Percentiles rank a stretch among this genome's conserved stretches.
Evolutionary conservation across 1,284 basidiomycete species (phyloP).

Genomic region (Marasmius fiardii): DNA sequence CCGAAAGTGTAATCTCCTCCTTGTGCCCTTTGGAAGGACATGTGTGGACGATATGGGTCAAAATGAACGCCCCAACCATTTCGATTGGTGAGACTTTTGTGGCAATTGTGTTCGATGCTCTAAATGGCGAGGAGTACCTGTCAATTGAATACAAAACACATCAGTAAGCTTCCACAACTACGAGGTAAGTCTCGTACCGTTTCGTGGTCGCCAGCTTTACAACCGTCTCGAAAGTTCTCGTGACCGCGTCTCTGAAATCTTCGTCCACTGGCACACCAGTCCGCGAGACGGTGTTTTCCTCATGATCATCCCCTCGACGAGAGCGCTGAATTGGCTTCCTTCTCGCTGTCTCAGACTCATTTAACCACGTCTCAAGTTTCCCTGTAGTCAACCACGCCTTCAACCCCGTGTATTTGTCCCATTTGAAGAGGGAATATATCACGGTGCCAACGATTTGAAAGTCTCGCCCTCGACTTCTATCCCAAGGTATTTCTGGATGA

Average conservation of each 20-base stretch:
- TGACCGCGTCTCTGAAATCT: not conserved
- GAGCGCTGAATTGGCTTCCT: not conserved
- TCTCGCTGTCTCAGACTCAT: not conserved
- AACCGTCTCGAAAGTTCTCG: not conserved
- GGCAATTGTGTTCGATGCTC: not conserved
- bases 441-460: not conserved
- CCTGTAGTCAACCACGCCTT: not conserved
- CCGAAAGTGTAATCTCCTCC: not conserved
- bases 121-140: not conserved
- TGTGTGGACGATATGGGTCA: not conserved
- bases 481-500: not conserved
- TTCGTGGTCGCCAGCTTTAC: not conserved
- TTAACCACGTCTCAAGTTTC: not conserved
- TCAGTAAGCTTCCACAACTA: not conserved
- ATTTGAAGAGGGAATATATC: not conserved
- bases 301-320: not conserved
- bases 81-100: not conserved
- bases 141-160: too few relatives aligned
- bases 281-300: not conserved
- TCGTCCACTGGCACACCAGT: not conserved
- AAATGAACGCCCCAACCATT: not conserved
- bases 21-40: not conserved
- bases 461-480: not conserved
- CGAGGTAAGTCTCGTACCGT: not conserved
- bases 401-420: not conserved